A percentile compares a stretch with the other conserved stretches of the same genome.
Conservation (phyloP, 108 stramenopile species). For the Epipyxis sp. region DNA sequence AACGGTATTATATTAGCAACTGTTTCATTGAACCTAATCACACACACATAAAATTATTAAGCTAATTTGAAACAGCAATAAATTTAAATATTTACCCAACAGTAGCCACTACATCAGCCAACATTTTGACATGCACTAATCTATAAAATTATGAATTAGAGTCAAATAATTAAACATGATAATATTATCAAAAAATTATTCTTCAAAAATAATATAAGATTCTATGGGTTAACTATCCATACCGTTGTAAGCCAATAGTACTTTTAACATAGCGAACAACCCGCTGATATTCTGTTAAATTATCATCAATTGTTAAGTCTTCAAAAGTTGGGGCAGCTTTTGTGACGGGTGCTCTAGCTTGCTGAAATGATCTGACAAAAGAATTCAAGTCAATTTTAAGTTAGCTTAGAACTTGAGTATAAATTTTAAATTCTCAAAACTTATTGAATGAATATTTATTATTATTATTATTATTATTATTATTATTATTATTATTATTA, state of each 20-base stretch:
- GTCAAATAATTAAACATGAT: too few relatives aligned
- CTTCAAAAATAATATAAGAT: background rate
- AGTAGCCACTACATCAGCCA: constrained; percentile 79
- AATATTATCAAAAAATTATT: background rate
- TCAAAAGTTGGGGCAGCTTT: constrained; percentile 68
- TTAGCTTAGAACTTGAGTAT: too few relatives aligned
- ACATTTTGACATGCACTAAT: constrained; percentile 64
- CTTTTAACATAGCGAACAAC: constrained; percentile 80
- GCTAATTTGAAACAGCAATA: background rate
- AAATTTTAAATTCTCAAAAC: too few relatives aligned
- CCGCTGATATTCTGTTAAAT: constrained; percentile 79
- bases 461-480: too few relatives aligned
- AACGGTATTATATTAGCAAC: constrained; percentile 68
- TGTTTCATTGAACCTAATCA: constrained; percentile 22
- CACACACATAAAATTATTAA: background rate
- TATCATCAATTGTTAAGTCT: constrained; percentile 94
- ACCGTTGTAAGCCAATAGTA: constrained; percentile 86
- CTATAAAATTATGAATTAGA: too few relatives aligned
- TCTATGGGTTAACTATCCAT: background rate
- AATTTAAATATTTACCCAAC: constrained; percentile 60
- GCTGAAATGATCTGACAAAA: background rate
- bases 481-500: too few relatives aligned
- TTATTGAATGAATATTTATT: background rate
- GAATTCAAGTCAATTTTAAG: background rate
- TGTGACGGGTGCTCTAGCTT: background rate